Evolutionary conservation across 495 filamentous ascomycete species (phyloP), one percentile per base, ranked within the genome.

Genomic region (Bacidia gigantensis): DNA sequence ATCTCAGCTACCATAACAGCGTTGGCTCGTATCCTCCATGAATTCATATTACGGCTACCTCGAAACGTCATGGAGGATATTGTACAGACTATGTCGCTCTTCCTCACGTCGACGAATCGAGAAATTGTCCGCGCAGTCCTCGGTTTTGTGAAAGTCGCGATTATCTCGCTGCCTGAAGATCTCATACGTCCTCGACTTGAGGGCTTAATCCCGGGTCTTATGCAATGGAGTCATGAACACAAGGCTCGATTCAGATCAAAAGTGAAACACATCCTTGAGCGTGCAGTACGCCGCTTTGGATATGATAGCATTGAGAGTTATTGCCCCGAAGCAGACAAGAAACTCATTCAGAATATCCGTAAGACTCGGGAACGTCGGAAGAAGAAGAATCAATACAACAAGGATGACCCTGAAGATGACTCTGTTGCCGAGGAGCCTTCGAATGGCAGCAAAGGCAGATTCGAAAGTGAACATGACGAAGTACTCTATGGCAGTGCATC

Each of bases 171-270:
- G 26, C 85, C 88, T 1, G 79, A 78, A 20, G 77, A 82, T 3
- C 65, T 88, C 53, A 80, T 98, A 71, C 69, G 77, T 24, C 80
- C 86, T 14, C 76, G 86, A 26, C 75, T 98, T 29, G 63, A 68
- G 23, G 75, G 79, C 1, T 71, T 97, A 49, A 76, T 98, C 21
- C 86, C 89, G 20, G 93, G 90, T 65, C 69, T 96, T 10, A 86
- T 96, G 81, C 81, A 84, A 18, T 98, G 92, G 92, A 87, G 84
- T 59, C 87, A 95, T 67, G 92, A 98, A 66, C 93, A 98, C 70
- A 96, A 94, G 69, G 88, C 86, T 14, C 87, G 92, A 60, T 88
- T 97, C 64, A 84, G 86, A 56, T 82, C 87, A 25, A 97, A 96
- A 72, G 88, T 98, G 50, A 97, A 95, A 77, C 87, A 95, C 60